Evolutionary conservation across 352 stramenopile species (phyloP).

Genomic region (Globisporangium echinulatum): DNA sequence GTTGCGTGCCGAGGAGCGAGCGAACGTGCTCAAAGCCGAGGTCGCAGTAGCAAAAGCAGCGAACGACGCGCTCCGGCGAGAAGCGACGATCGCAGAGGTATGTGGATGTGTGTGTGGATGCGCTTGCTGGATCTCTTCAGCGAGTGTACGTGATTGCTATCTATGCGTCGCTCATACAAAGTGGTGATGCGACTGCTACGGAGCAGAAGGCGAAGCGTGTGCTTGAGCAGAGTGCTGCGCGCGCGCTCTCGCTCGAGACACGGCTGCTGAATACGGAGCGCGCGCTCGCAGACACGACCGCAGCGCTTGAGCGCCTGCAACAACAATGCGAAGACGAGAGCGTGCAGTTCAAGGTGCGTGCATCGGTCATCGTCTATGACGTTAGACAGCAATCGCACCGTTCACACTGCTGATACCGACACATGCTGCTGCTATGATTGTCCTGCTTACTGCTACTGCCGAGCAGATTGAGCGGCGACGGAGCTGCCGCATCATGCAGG

Average conservation of each 20-base stretch:
- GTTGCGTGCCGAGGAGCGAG: conserved; percentile 6
- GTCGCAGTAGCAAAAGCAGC: background rate
- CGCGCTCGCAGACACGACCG: conserved; percentile 6
- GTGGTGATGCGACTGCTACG: background rate
- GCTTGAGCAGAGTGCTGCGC: background rate
- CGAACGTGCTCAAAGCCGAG: conserved; percentile 5
- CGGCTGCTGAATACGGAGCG: conserved; percentile 9
- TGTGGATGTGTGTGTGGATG: background rate
- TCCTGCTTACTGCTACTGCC: too few species aligned
- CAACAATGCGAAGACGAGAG: conserved; percentile 13
- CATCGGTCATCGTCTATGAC: too few species aligned
- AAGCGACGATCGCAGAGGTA: conserved; percentile 3
- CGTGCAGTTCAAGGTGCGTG: conserved; percentile 13
- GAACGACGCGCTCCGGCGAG: background rate
- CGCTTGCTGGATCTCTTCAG: background rate
- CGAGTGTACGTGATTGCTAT: background rate
- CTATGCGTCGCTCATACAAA: too few species aligned
- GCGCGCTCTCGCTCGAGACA: background rate
- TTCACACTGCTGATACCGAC: background rate
- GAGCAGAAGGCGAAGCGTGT: background rate
- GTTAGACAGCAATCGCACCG: background rate
- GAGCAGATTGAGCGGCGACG: conserved; percentile 17
- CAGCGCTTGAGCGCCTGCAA: conserved; percentile 10
- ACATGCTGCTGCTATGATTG: background rate
- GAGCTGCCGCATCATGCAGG: conserved; percentile 17